Base-by-base conservation (phyloP, 352 stramenopile species). In the Phytophthora multivora region DNA sequence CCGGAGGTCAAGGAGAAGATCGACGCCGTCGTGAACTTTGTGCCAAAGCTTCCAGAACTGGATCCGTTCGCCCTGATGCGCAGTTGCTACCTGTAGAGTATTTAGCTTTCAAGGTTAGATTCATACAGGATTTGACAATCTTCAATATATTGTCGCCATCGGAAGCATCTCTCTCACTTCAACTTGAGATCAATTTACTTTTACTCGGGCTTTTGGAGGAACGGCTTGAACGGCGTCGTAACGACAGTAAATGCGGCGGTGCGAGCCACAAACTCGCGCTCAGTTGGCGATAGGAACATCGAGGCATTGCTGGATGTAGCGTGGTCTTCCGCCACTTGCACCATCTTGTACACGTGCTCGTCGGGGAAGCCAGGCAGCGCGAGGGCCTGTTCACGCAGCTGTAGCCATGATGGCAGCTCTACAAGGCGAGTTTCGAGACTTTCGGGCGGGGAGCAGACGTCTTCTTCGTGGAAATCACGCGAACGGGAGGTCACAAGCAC, bases 341-440 rank as follows among this genome's bases (percentile, higher is more conserved):
- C 78, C 30, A 90, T 49, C 56, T 90, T 90, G 69, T 86, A 88
- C 9, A 87, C 71, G 48, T 90, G 80, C 48, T 85, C 77, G 40
- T 90, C 80, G 0, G 73, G 71, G 49, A 77, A 73, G 3, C 48
- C 71, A 4, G 71, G 46, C 0, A 86, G 35, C 1, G 56, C 67
- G 16, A 88, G 63, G 2, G 65, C 66, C 10, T 61, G 47, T 1
- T 55, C 60, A 31, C 82, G 54, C 16, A 88, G 69, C 28, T 78
- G 46, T 1, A 67, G 21, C 80, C 80, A 90, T n/a, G 66, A 62
- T 0, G 65, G 51, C 16, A 89, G 47, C 12, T 45, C 40, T 21
- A 45, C 11, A 0, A 83, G 46, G 4, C 80, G 43, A 12, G 25
- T 18, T 21, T 66, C 16, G 3, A 86, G 56, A 2, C 36, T 12